Evolutionary conservation across 1,284 basidiomycete species (phyloP).

Genomic region (Cronartium ribicola): DNA sequence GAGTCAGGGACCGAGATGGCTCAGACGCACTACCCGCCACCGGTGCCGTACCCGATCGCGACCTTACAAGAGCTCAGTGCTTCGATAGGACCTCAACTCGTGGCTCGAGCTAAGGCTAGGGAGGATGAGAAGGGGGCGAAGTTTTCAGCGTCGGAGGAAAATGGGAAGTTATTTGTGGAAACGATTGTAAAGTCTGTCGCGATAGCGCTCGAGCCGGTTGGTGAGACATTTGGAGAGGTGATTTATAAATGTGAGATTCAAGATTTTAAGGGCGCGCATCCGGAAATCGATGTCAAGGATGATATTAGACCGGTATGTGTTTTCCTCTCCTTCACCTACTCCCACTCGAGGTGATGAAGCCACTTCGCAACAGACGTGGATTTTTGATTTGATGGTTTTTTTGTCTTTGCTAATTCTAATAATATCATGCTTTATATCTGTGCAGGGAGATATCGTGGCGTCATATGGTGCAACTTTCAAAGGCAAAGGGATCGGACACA

Average conservation of each 20-base stretch:
- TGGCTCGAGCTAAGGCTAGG: conserved; percentile 32
- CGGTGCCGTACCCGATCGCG: conserved; percentile 16
- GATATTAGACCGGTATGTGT: conserved; percentile 35
- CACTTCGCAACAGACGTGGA: not conserved
- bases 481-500: conserved; percentile 39
- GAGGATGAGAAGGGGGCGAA: conserved; percentile 39
- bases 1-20: conserved; percentile 34
- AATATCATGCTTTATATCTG: not conserved
- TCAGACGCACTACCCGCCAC: conserved; percentile 30
- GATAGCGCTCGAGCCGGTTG: conserved; percentile 33
- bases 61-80: conserved; percentile 19
- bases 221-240: conserved; percentile 32
- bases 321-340: not conserved
- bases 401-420: not conserved
- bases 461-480: conserved; percentile 32
- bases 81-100: conserved; percentile 30
- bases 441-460: conserved; percentile 36
- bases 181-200: conserved; percentile 23
- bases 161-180: conserved; percentile 17
- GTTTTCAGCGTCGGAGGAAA: conserved; percentile 5
- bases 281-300: conserved; percentile 31
- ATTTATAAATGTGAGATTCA: conserved; percentile 36
- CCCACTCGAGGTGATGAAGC: not conserved
- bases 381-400: not conserved
- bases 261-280: conserved; percentile 30